Base-by-base conservation (phyloP, 2,329 filamentous ascomycete species). In the Stylonectria norvegica region DNA sequence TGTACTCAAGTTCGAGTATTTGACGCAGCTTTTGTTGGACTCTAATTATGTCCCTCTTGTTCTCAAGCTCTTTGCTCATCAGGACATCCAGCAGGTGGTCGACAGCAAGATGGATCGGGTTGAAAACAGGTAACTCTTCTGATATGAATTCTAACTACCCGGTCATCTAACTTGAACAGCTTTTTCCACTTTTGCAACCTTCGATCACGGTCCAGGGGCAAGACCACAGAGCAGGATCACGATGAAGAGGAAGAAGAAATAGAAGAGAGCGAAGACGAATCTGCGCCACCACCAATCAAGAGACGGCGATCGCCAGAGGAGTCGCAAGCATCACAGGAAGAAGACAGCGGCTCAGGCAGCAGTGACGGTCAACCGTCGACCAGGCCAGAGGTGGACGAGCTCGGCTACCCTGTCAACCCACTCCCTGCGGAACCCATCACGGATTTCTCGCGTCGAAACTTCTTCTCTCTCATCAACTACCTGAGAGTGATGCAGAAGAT, bases 401-500 rank as follows among this genome's bases (percentile, higher is more conserved):
- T 95, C 12, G 90, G 90, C 36, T 89, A 88, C 56, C 88, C 89
- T 1, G 77, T 84, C 40, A 78, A 78, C 43, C 77, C 84, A 2
- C 71, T 85, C 6, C 87, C 89, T 1, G 67, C 75, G 2, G 77
- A 83, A 45, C 89, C 89, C 20, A 90, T 97, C 48, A 95, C 88
- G 1, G 82, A 83, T 57, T 97, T 90, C 69, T 95, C 88, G 10
- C 89, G 88, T 66, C 87, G 93, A 55, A 95, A 95, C 63, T 95
- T 97, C 71, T 95, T 95, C 72, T 86, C 89, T 1, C 80, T 86
- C 31, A 96, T 96, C 71, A 97, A 95, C 67, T 91, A 94, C 65
- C 75, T 98, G 15, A 89, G 94, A 50, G 83, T 96, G 44, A 87
- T 98, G 79, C 93, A 98, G 60, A 98, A 98, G 68, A 86, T 97